phyloP scores from a whole-genome alignment of 768 basidiomycete genomes.

The Scleroderma bovista region DNA sequence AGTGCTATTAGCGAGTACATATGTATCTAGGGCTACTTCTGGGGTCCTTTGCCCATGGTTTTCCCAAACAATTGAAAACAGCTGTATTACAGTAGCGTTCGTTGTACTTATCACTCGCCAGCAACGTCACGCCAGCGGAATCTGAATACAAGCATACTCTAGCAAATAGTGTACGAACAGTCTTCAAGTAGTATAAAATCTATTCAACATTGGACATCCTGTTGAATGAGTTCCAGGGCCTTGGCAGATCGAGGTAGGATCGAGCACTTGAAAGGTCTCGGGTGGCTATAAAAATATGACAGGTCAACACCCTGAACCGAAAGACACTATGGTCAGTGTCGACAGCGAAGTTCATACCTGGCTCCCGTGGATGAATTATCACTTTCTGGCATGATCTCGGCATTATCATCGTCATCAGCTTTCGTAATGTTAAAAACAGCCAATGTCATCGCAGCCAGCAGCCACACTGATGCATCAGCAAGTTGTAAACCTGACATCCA shows the following conservation, averaged over 20 bases:
- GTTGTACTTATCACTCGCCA: too few species aligned
- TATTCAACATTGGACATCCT: slow-evolving; percentile 23
- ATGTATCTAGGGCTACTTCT: too few species aligned
- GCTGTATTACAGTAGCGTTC: too few species aligned
- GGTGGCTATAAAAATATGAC: slow-evolving; percentile 29
- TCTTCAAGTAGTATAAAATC: too few species aligned
- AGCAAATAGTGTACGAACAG: too few species aligned
- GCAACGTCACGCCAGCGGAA: too few species aligned
- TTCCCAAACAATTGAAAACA: too few species aligned
- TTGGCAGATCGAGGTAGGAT: slow-evolving; percentile 48
- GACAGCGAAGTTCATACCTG: slow-evolving; percentile 30
- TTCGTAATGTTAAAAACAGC: slow-evolving; percentile 39
- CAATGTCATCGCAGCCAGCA: slow-evolving; percentile 33
- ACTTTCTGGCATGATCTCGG: slow-evolving; percentile 40
- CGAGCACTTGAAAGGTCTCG: slow-evolving; percentile 39
- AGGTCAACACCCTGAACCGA: too few species aligned
- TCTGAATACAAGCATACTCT: too few species aligned
- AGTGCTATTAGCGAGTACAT: too few species aligned
- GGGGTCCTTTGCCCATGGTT: too few species aligned
- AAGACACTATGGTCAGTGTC: too few species aligned
- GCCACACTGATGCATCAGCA: slow-evolving; percentile 39
- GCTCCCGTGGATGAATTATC: slow-evolving; percentile 51
- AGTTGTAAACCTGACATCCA: slow-evolving; percentile 36
- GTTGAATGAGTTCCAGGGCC: slow-evolving; percentile 42
- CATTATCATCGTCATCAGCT: slow-evolving; percentile 32